Conservation (phyloP, 169 alveolate species). For the Cryptosporidium canis region DNA sequence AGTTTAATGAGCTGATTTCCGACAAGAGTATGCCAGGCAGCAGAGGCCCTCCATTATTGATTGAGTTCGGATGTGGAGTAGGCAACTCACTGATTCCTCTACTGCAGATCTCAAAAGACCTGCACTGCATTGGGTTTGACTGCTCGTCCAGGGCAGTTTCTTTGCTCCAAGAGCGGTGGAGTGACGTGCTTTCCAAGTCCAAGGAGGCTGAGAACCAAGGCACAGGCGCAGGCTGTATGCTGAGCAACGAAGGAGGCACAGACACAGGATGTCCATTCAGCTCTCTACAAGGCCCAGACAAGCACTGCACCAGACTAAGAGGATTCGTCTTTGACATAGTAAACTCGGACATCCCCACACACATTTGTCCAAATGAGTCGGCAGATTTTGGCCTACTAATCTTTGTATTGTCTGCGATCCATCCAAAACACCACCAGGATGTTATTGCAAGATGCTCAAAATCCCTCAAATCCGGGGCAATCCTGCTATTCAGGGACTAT, state of each 20-base stretch:
- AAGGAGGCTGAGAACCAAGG: neutral
- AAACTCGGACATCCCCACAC: constrained; percentile 71
- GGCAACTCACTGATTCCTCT: constrained; percentile 93
- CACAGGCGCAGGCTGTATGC: constrained; percentile 11
- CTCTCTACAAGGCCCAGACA: constrained; percentile 76
- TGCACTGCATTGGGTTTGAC: constrained; percentile 89
- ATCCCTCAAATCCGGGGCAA: constrained; percentile 87
- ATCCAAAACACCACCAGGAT: constrained; percentile 87
- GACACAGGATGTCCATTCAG: constrained; percentile 77
- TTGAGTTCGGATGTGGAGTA: constrained; percentile 94
- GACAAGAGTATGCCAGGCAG: constrained; percentile 20
- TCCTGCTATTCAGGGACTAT: constrained; percentile 91
- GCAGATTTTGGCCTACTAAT: constrained; percentile 87
- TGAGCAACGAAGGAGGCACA: constrained; percentile 70
- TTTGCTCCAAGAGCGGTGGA: constrained; percentile 80
- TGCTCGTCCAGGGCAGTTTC: constrained; percentile 89
- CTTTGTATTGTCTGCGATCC: constrained; percentile 90
- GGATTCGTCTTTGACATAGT: constrained; percentile 75
- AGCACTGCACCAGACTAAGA: constrained; percentile 16
- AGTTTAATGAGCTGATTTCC: constrained; percentile 84
- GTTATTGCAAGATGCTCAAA: constrained; percentile 79
- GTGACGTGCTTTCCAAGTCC: constrained; percentile 54
- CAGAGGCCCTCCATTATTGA: constrained; percentile 70
- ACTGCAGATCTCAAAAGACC: constrained; percentile 75
- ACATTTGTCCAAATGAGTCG: constrained; percentile 72